A percentile compares a stretch with the other conserved stretches of the same genome.
Evolutionary conservation across 2,329 filamentous ascomycete species (phyloP).

Genomic region (Fragosphaeria purpurea): DNA sequence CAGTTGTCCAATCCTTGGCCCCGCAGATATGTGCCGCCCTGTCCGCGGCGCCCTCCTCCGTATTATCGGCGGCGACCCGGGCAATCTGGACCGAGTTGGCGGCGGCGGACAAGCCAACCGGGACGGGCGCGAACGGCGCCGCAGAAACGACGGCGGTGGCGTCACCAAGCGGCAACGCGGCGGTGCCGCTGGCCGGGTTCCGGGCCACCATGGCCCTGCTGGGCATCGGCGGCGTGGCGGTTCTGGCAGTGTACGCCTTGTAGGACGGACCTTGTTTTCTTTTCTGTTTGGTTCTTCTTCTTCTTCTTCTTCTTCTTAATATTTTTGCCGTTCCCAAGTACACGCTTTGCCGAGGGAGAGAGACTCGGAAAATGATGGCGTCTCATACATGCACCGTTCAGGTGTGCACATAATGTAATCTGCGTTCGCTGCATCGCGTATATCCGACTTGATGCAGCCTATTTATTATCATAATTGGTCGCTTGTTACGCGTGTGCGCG

Average conservation of each 20-base stretch:
- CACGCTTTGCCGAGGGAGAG: too few species aligned
- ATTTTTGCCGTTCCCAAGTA: too few species aligned
- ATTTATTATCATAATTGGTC: too few species aligned
- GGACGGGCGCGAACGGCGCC: neutral
- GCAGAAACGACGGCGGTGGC: neutral
- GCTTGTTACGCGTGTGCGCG: too few species aligned
- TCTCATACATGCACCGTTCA: too few species aligned
- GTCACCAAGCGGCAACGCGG: neutral
- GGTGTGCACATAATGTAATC: too few species aligned
- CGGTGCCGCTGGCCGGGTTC: constrained; percentile 1
- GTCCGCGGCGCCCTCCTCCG: constrained; percentile 3
- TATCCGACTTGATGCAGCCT: too few species aligned
- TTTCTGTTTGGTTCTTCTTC: neutral
- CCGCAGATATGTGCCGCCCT: constrained; percentile 10
- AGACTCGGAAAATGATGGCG: too few species aligned
- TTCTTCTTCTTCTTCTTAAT: neutral
- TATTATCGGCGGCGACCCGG: constrained; percentile 7
- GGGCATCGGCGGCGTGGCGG: constrained; percentile 9
- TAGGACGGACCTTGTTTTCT: neutral
- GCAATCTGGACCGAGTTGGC: constrained; percentile 8
- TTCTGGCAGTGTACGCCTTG: constrained; percentile 7
- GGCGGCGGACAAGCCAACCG: neutral
- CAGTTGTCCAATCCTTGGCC: constrained; percentile 6
- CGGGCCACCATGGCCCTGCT: constrained; percentile 9
- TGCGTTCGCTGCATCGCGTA: too few species aligned